Evolutionary conservation across 139 green algal genomes (phyloP).

Genomic region (Chlorokybus atmophyticus): DNA sequence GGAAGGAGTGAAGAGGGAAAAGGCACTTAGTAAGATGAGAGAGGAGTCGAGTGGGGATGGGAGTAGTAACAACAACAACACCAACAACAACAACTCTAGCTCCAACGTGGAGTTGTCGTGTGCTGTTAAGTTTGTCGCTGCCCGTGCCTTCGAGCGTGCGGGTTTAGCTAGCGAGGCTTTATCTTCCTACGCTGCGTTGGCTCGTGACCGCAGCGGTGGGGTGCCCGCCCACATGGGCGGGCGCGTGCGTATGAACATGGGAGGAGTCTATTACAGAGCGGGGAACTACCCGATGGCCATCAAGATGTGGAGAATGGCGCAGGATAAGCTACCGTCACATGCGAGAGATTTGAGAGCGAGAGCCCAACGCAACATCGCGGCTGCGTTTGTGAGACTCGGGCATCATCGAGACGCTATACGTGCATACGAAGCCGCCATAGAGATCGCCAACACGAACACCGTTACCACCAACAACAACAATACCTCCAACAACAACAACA

Average conservation of each 20-base stretch:
- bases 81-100: too few relatives aligned
- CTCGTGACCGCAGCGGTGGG: conserved; percentile 43
- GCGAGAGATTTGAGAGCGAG: conserved; percentile 43
- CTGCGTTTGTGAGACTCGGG: conserved; percentile 59
- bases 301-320: conserved; percentile 71
- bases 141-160: conserved; percentile 36
- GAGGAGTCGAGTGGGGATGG: neutral
- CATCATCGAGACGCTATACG: conserved; percentile 53
- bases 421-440: too few relatives aligned
- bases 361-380: conserved; percentile 69
- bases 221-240: too few relatives aligned
- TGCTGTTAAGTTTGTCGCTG: conserved; percentile 50
- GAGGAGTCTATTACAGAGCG: conserved; percentile 68
- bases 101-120: conserved; percentile 59
- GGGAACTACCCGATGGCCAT: conserved; percentile 44
- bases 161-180: conserved; percentile 58
- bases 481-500: too few relatives aligned
- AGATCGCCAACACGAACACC: too few relatives aligned
- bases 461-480: too few relatives aligned
- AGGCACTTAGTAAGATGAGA: neutral
- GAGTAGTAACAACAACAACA: too few relatives aligned
- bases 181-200: conserved; percentile 49
- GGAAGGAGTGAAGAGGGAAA: conserved; percentile 1
- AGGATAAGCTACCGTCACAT: conserved; percentile 56
- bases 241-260: conserved; percentile 74